Base-by-base conservation (phyloP, 495 filamentous ascomycete species). In the Venustampulla echinocandica region DNA sequence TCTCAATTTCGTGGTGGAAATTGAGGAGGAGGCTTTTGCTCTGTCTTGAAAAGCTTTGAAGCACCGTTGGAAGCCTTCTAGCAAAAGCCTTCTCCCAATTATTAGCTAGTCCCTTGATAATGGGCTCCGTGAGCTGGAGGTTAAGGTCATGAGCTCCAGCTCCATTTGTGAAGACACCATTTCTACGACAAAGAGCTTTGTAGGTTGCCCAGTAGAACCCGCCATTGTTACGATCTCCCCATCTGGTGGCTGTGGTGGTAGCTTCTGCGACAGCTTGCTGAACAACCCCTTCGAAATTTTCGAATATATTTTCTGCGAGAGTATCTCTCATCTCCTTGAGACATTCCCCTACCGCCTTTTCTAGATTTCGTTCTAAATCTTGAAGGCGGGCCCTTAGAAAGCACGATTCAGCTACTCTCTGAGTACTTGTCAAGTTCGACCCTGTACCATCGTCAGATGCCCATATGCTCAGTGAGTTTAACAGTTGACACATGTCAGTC, bases 11-110 rank as follows among this genome's bases (percentile, higher is more conserved):
- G n/a, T 57, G 45, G 46, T 76, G 73, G 53, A 76, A 76, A 1
- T 34, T 32, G 14, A 42, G 51, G 6, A 76, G 39, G 30, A 45
- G 62, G 25, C 14, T 52, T 10, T 49, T 49, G 19, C 47, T 20
- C 53, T 50, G 0, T 48, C 43, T 7, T 58, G 44, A 14, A 63
- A 50, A 18, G 55, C 39, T 17, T 58, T 59, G 6, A 46, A 71
- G 41, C 45, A 62, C 49, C 47, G 57, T 52, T 62, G 73, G 57
- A 59, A 77, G 17, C 40, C 61, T 56, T 55, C 57, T 49, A 59
- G 54, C 65, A 49, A 82, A 84, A 6, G 67, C 61, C 28, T 64
- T 68, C 46, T 82, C 78, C 79, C 80, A 82, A 36, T 66, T 64
- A 10, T 57, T 60, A 13, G 71, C 70, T 15, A 82, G 42, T n/a